Evolutionary conservation across 2,329 filamentous ascomycete species (phyloP), one percentile per base, ranked within the genome.

Genomic region (Ophiostoma montium): DNA sequence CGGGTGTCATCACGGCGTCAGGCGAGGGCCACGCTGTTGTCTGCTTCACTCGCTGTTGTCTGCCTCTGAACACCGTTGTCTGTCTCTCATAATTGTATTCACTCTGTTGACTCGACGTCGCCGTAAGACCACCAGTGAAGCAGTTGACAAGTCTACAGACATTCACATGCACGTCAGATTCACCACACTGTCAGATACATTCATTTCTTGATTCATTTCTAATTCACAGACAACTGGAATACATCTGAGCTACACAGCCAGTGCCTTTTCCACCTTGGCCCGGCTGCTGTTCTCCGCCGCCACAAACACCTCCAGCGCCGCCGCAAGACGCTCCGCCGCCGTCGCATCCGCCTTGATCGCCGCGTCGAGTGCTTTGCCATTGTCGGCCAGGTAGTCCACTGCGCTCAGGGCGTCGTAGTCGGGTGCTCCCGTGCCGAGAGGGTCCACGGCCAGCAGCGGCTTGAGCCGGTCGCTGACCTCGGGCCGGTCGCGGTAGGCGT

Each of bases 351-450:
- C 59, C 31, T 60, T 60, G 47, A 70, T 68, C 5, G 68, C 66
- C 48, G 64, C 64, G 11, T 68, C 62, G 19, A 75, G 60, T 50
- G 60, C 63, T 30, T 55, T 63, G 5, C 70, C 70, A 7, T 63
- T 62, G 46, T 72, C 61, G 5, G 65, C 65, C 13, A 74, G 64
- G 51, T 71, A 74, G 54, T 74, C 69, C 2, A 68, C 58, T 18
- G 66, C 61, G 2, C 64, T 67, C 27, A 33, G 35, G 11, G 39
- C 35, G n/a, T 49, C 51, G 38, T 43, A 48, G 48, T 36, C 32
- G 31, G 9, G 8, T 1, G 16, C 39, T 62, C 67, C 2, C 57
- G 61, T 0, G n/a, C 31, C 16, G 2, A 73, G 59, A 0, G 68
- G 66, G 52, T 73, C 58, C 55, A 15, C 67, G 57, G 16, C 64